phyloP scores from a whole-genome alignment of 768 basidiomycete species.

The Candolleomyces aberdarensis region DNA sequence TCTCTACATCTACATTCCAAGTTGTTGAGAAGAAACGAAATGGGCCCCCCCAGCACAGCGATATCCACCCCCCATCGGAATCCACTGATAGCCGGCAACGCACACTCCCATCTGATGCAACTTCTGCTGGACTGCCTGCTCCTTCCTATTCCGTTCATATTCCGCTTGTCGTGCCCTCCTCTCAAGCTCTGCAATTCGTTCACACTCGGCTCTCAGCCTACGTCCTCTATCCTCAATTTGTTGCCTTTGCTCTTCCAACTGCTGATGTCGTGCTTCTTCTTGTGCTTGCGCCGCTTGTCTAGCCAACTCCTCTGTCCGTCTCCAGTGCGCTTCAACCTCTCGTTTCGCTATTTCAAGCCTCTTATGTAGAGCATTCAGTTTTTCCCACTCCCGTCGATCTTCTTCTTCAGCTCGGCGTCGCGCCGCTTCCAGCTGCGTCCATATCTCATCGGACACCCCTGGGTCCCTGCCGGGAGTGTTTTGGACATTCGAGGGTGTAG shows the following conservation, averaged over 20 bases:
- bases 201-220: constrained; percentile 13
- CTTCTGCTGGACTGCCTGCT: constrained; percentile 40
- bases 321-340: constrained; percentile 14
- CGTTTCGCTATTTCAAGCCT: constrained; percentile 6
- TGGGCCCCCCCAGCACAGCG: constrained; percentile 9
- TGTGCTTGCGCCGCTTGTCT: constrained; percentile 15
- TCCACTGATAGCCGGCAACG: constrained; percentile 13
- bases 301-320: background rate
- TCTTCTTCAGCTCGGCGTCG: constrained; percentile 29
- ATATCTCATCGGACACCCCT: constrained; percentile 50
- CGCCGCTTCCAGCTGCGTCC: constrained; percentile 47
- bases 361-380: background rate
- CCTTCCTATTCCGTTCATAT: no score
- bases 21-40: constrained; percentile 4
- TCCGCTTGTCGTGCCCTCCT: no score
- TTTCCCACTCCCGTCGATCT: constrained; percentile 19
- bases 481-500: background rate
- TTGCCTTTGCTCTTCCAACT: constrained; percentile 27
- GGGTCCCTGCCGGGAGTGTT: constrained; percentile 33
- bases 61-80: constrained; percentile 4
- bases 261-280: constrained; percentile 26
- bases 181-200: constrained; percentile 6
- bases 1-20: background rate
- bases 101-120: constrained; percentile 50
- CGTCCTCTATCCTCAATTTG: constrained; percentile 19